Base-by-base conservation (phyloP, 2,329 filamentous ascomycete genomes). In the Tricladium varicosporioides region DNA sequence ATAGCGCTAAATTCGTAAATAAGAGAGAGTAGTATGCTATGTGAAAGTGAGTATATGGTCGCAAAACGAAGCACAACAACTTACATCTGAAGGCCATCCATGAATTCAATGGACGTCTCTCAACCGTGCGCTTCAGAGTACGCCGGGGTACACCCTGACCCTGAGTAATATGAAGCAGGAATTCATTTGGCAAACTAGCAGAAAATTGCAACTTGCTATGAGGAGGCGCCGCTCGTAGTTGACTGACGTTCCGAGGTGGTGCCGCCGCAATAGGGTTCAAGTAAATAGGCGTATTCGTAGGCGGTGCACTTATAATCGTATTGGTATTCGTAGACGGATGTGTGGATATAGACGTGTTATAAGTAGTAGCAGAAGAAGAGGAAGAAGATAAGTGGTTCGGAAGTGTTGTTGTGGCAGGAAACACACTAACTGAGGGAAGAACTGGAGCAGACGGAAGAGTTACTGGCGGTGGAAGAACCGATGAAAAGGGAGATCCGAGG, bases 71-170 rank as follows among this genome's bases (percentile, higher is more conserved):
- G n/a, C 19, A 52, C 45, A 36, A 36, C 32, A 36, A 36, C 32
- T 31, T 57, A 57, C 54, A 47, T 45, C 55, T 46, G 40, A 54
- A 57, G n/a, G 51, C 55, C 51, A 57, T 57, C 55, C 55, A 57
- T 10, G 55, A 57, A 47, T 57, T 57, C 43, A 45, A 19, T 45
- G 43, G 43, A 19, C 43, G 43, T 36, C 32, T 36, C 32, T 36
- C 32, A 36, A 36, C 32, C 13, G 32, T 36, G 32, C 32, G 32
- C 32, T 36, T 36, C 13, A 36, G 32, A 36, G 32, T 36, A 36
- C 32, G 32, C 13, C 32, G 32, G 32, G 32, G 32, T 13, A 36
- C 32, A 36, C 32, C 32, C 13, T 36, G 32, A 13, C 32, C 32
- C 7, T 36, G 32, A 36, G 32, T 36, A 13, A 36, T 36, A 36